phyloP scores from a whole-genome alignment of 257 asterid species.

The Scutellaria barbata region DNA sequence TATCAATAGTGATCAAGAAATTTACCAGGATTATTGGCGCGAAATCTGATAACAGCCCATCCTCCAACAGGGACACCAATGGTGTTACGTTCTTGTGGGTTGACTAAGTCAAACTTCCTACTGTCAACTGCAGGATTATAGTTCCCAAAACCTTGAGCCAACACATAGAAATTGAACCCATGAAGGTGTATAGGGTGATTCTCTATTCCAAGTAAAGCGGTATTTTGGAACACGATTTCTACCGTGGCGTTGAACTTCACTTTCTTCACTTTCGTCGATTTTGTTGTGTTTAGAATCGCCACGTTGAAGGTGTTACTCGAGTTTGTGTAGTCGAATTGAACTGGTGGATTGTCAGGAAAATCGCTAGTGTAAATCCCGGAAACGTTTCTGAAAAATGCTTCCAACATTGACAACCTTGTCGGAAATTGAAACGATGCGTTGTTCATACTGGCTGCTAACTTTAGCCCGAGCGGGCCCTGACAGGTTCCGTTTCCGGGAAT shows the following conservation, averaged over 20 bases:
- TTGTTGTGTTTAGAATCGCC: slow-evolving; percentile 40
- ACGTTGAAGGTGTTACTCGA: slow-evolving; percentile 32
- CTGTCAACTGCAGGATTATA: slow-evolving; percentile 43
- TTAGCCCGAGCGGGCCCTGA: slow-evolving; percentile 48
- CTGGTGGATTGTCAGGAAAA: slow-evolving; percentile 54
- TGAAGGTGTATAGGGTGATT: slow-evolving; percentile 72
- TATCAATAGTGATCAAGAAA: not conserved
- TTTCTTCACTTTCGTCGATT: slow-evolving; percentile 57
- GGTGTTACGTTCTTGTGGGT: slow-evolving; percentile 69
- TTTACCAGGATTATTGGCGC: slow-evolving; percentile 67
- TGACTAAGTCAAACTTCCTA: slow-evolving; percentile 44
- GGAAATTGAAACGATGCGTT: slow-evolving; percentile 70
- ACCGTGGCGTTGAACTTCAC: slow-evolving; percentile 51
- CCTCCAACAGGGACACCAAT: slow-evolving; percentile 71
- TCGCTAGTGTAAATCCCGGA: slow-evolving; percentile 58
- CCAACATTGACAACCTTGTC: slow-evolving; percentile 51
- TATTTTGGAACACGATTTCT: slow-evolving; percentile 62
- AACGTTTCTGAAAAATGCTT: slow-evolving; percentile 57
- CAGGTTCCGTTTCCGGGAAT: slow-evolving; percentile 49
- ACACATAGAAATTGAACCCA: slow-evolving; percentile 58
- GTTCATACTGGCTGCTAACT: slow-evolving; percentile 73
- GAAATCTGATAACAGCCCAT: slow-evolving; percentile 67
- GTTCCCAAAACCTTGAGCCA: slow-evolving; percentile 73
- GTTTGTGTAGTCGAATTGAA: slow-evolving; percentile 55
- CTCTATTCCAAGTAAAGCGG: slow-evolving; percentile 54